These are phyloP conservation scores for Salix udensis DNA, from an alignment of 345 rosid species.

Conservation along the genomic window DNA sequence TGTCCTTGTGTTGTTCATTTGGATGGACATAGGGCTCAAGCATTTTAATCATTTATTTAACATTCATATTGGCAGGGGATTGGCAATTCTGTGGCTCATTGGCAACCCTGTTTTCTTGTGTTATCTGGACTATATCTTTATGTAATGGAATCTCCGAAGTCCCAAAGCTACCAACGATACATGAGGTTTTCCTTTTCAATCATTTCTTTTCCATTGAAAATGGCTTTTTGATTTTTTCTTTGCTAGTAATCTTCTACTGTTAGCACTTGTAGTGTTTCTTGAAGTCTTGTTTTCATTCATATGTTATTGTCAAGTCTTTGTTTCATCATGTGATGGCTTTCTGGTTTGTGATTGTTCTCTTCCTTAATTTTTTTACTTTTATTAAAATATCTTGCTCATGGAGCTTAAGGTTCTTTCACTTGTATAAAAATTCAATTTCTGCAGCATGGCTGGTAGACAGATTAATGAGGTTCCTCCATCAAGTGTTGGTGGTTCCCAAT, in stretches of 20 bases:
- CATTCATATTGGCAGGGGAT: constrained; percentile 59
- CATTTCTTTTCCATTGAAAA: constrained; percentile 9
- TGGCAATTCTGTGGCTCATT: constrained; percentile 85
- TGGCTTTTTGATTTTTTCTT: not conserved
- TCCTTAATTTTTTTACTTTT: not conserved
- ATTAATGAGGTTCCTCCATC: constrained; percentile 71
- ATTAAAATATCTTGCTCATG: constrained; percentile 10
- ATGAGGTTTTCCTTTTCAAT: constrained; percentile 54
- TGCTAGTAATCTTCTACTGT: not conserved
- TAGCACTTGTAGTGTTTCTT: not conserved
- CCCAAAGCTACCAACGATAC: constrained; percentile 75
- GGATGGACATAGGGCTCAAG: constrained; percentile 21
- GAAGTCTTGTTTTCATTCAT: not conserved
- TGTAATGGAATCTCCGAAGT: constrained; percentile 73
- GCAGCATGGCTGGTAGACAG: constrained; percentile 96
- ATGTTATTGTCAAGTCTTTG: too few relatives aligned
- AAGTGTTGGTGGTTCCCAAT: constrained; percentile 79
- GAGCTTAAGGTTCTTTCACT: not conserved
- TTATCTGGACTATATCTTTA: constrained; percentile 85
- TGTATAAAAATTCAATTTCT: constrained; percentile 18
- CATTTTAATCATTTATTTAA: constrained; percentile 12
- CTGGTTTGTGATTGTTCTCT: not conserved
- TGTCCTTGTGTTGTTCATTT: constrained; percentile 11
- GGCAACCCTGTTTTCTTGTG: constrained; percentile 89
- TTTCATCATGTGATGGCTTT: not conserved